These are phyloP conservation scores for Penicillium rolfsii DNA, from an alignment of 2,329 filamentous ascomycete species.

Conservation along the genomic window DNA sequence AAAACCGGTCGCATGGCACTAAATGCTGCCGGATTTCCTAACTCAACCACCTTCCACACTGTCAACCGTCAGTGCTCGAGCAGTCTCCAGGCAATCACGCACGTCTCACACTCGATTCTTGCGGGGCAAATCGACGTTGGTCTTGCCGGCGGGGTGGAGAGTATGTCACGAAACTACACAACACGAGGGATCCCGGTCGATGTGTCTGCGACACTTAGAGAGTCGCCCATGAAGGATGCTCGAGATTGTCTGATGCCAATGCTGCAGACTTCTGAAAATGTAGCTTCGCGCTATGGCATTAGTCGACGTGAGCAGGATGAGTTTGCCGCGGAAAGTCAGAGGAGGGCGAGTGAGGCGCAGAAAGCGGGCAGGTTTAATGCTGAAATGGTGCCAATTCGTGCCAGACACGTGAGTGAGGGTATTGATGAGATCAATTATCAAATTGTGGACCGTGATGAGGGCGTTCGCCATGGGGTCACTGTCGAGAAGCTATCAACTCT, in stretches of 20 bases:
- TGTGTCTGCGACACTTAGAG: slow-evolving; percentile 26
- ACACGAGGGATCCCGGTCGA: slow-evolving; percentile 32
- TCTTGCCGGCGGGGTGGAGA: slow-evolving; percentile 84
- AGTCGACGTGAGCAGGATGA: slow-evolving; percentile 75
- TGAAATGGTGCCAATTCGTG: slow-evolving; percentile 87
- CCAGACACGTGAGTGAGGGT: slow-evolving; percentile 71
- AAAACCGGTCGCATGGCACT: slow-evolving; percentile 87
- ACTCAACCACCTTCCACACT: slow-evolving; percentile 76
- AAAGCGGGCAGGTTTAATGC: slow-evolving; percentile 84
- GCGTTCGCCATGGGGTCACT: slow-evolving; percentile 84
- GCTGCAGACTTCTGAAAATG: slow-evolving; percentile 95
- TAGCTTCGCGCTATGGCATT: slow-evolving; percentile 83
- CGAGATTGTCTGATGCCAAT: slow-evolving; percentile 85
- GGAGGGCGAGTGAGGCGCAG: slow-evolving; percentile 80
- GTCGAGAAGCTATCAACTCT: slow-evolving; percentile 78
- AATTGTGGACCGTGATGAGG: slow-evolving; percentile 66
- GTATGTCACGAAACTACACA: slow-evolving; percentile 63
- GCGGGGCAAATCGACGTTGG: slow-evolving; percentile 79
- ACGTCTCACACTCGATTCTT: slow-evolving; percentile 83
- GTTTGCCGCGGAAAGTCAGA: slow-evolving; percentile 82
- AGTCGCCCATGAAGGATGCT: slow-evolving; percentile 60
- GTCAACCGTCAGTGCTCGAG: slow-evolving; percentile 95
- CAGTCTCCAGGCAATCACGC: slow-evolving; percentile 87
- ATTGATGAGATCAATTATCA: slow-evolving; percentile 75
- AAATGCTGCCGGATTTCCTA: slow-evolving; percentile 87